phyloP scores from a whole-genome alignment of 148 eudicot species.

The Rhododendron henanense region DNA sequence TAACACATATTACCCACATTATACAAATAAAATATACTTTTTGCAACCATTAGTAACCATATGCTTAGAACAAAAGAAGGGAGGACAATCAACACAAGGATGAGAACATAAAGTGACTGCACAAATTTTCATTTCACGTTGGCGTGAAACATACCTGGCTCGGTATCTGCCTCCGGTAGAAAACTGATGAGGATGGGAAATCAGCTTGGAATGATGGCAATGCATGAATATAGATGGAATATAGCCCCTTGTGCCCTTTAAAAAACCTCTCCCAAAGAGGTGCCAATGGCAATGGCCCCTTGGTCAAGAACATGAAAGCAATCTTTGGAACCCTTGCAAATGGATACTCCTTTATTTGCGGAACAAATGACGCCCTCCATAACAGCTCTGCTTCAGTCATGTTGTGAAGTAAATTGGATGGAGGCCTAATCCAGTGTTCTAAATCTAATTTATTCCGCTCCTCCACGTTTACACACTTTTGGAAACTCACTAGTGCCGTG shows the following conservation, averaged over 20 bases:
- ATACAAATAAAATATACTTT: neutral
- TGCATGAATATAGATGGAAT: slow-evolving; percentile 78
- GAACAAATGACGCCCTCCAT: slow-evolving; percentile 78
- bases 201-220: slow-evolving; percentile 46
- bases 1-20: neutral
- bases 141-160: slow-evolving; percentile 59
- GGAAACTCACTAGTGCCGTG: slow-evolving; percentile 35
- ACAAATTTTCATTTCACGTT: neutral
- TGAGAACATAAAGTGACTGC: neutral
- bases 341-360: slow-evolving; percentile 57
- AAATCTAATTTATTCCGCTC: slow-evolving; percentile 41
- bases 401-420: slow-evolving; percentile 61
- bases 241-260: slow-evolving; percentile 55
- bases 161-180: slow-evolving; percentile 73
- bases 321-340: slow-evolving; percentile 64
- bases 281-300: slow-evolving; percentile 86
- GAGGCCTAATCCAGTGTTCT: slow-evolving; percentile 56
- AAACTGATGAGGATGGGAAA: slow-evolving; percentile 61
- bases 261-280: slow-evolving; percentile 31
- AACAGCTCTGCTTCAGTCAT: slow-evolving; percentile 77
- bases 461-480: slow-evolving; percentile 38
- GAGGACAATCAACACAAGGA: neutral
- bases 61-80: neutral
- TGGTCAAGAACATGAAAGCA: slow-evolving; percentile 94
- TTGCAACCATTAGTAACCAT: neutral